phyloP scores from a whole-genome alignment of 495 filamentous ascomycete species.

The Aspergillus cristatus region DNA sequence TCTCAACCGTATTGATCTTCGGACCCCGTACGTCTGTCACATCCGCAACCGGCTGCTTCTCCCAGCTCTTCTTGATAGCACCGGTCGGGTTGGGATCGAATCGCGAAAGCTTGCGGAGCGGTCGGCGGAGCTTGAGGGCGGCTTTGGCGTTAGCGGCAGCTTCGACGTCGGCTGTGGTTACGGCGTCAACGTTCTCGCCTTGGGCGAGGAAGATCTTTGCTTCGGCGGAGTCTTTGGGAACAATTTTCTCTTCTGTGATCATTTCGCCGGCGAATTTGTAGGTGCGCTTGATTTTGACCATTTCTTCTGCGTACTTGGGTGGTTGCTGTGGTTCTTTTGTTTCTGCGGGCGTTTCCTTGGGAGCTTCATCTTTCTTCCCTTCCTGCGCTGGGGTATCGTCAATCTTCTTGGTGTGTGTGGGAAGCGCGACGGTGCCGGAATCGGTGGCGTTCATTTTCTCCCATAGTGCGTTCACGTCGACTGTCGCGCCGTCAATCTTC shows the following conservation, averaged over 20 bases:
- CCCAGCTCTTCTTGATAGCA: conserved; percentile 43
- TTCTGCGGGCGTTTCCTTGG: conserved; percentile 13
- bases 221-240: conserved; percentile 70
- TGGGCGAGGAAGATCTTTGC: conserved; percentile 65
- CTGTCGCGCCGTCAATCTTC: conserved; percentile 58
- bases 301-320: conserved; percentile 26
- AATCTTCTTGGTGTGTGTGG: conserved; percentile 10
- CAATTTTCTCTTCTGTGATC: conserved; percentile 72
- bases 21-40: conserved; percentile 45
- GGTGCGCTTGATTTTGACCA: conserved; percentile 76
- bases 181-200: conserved; percentile 30
- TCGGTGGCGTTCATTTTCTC: conserved; percentile 56
- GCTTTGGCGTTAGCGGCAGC: conserved; percentile 9
- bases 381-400: conserved; percentile 10
- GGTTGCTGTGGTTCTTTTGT: conserved; percentile 9
- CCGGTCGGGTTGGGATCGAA: conserved; percentile 65
- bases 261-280: conserved; percentile 88
- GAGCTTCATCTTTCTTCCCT: conserved; percentile 9
- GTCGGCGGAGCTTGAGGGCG: conserved; percentile 44
- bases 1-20: conserved; percentile 94
- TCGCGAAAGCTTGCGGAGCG: conserved; percentile 60
- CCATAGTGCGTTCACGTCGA: conserved; percentile 90
- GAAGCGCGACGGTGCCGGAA: conserved; percentile 7
- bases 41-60: conserved; percentile 22
- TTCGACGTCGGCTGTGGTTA: conserved; percentile 17